Base-by-base conservation (phyloP, 2,329 filamentous ascomycete genomes). In the Venturia carpophila region DNA sequence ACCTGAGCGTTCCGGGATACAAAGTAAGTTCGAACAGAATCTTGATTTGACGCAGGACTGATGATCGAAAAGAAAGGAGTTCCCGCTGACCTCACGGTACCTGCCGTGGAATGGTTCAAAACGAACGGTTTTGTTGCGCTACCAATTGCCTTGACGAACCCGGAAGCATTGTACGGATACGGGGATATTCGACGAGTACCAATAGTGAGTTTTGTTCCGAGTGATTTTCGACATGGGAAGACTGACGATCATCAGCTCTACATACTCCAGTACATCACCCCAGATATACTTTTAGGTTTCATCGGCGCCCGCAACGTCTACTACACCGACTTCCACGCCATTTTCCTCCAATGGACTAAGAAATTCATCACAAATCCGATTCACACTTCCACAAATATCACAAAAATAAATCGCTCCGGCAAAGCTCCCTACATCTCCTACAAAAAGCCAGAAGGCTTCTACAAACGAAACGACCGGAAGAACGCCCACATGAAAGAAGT, bases 251-350 rank as follows among this genome's bases (percentile, higher is more conserved):
- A 13, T 27, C 66, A 76, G 74, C 71, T 76, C 34, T 76, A 76
- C 69, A 72, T 75, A 64, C 67, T 76, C 47, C 71, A 75, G 65
- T 76, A 76, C 70, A 74, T 76, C 37, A 74, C 73, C 2, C 74
- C 74, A 19, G 74, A 76, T 62, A 71, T 76, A n/a, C 66, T 76
- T 10, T 73, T 72, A 15, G 74, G 70, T 17, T 75, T 75, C 65
- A 68, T 75, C 55, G 74, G 74, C 15, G 64, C 71, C n/a, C 73
- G 73, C 65, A 68, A 71, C 30, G 74, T 74, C 10, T 76, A 75
- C 68, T 75, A 74, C 67, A 73, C 62, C 61, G 74, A 76, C 65
- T 76, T 76, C 64, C 71, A 76, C 67, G 73, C 73, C 65, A 72
- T 75, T 63, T 75, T 71, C 49, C 68, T 71, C 10, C 68, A 75